phyloP scores from a whole-genome alignment of 1,284 basidiomycete genomes.

The Austroboletus novae-zelandiae region DNA sequence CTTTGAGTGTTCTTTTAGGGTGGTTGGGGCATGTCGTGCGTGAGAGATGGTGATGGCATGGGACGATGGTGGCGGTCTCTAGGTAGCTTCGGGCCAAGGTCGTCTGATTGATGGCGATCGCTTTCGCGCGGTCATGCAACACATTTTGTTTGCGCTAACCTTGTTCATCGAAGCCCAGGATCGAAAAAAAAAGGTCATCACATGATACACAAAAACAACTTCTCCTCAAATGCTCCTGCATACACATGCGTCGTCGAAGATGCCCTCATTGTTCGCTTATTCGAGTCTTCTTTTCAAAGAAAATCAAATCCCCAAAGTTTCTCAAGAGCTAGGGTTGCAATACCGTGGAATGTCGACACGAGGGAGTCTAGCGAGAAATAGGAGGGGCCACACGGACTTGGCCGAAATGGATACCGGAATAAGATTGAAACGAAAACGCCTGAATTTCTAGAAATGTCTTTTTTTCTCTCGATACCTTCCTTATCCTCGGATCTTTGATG shows the following conservation, averaged over 20 bases:
- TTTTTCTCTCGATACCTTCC: not conserved
- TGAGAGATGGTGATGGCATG: not conserved
- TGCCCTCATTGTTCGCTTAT: conserved; percentile 9
- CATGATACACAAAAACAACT: not conserved
- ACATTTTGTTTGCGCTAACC: not conserved
- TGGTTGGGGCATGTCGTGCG: not conserved
- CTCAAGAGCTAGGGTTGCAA: conserved; percentile 1
- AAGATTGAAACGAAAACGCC: conserved; percentile 1
- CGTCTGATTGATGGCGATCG: not conserved
- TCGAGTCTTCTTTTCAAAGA: conserved; percentile 1
- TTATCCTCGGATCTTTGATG: not conserved
- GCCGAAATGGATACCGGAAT: conserved; percentile 3
- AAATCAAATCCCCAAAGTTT: conserved; percentile 27
- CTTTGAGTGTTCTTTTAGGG: not conserved
- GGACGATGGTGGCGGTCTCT: not conserved
- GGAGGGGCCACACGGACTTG: not conserved
- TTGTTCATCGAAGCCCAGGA: not conserved
- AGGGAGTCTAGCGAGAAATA: not conserved
- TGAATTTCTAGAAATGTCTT: not conserved
- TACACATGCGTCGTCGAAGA: not conserved
- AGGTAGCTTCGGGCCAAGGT: not conserved
- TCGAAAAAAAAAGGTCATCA: not conserved
- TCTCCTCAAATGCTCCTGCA: not conserved
- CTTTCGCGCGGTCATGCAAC: not conserved
- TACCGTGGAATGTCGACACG: not conserved